Percentiles rank a stretch among this genome's conserved stretches.
Conservation (phyloP, 169 alveolate species). For the Plasmodium fragile region DNA sequence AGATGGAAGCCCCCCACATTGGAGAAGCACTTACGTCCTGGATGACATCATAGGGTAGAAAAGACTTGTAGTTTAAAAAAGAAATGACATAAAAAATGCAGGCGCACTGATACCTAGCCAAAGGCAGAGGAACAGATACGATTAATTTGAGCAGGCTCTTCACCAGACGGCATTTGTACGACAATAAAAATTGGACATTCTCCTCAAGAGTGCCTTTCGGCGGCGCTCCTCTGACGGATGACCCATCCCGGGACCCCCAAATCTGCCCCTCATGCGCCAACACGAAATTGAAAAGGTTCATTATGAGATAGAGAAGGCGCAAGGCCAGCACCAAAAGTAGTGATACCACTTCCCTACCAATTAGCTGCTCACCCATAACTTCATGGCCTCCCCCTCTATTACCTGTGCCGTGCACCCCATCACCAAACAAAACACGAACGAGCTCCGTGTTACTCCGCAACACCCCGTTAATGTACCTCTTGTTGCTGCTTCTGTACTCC, state of each 20-base stretch:
- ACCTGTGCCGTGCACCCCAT: not conserved
- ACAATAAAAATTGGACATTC: slow-evolving; percentile 36
- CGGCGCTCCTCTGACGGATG: not conserved
- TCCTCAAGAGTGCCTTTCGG: not conserved
- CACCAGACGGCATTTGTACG: slow-evolving; percentile 29
- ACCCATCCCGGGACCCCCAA: not conserved
- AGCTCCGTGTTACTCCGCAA: slow-evolving; percentile 4
- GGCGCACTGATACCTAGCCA: slow-evolving; percentile 37
- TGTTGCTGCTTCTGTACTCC: slow-evolving; percentile 8
- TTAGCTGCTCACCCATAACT: not conserved
- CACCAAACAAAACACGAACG: slow-evolving; percentile 10
- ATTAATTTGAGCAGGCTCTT: slow-evolving; percentile 40
- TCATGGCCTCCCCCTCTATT: not conserved
- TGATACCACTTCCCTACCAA: slow-evolving; percentile 31
- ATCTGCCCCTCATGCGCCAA: not conserved
- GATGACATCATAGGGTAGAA: slow-evolving; percentile 16
- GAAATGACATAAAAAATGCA: slow-evolving; percentile 39
- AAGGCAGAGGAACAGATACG: slow-evolving; percentile 31
- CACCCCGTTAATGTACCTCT: slow-evolving; percentile 25
- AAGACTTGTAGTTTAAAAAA: slow-evolving; percentile 32
- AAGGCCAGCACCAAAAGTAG: slow-evolving; percentile 7
- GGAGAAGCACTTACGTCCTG: slow-evolving; percentile 42
- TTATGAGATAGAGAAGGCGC: slow-evolving; percentile 43
- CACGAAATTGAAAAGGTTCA: slow-evolving; percentile 26
- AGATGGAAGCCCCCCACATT: not conserved